A percentile compares a stretch with the other conserved stretches of the same genome.
Evolutionary conservation across 345 rosid species (phyloP).

Genomic region (Bruguiera sexangula): DNA sequence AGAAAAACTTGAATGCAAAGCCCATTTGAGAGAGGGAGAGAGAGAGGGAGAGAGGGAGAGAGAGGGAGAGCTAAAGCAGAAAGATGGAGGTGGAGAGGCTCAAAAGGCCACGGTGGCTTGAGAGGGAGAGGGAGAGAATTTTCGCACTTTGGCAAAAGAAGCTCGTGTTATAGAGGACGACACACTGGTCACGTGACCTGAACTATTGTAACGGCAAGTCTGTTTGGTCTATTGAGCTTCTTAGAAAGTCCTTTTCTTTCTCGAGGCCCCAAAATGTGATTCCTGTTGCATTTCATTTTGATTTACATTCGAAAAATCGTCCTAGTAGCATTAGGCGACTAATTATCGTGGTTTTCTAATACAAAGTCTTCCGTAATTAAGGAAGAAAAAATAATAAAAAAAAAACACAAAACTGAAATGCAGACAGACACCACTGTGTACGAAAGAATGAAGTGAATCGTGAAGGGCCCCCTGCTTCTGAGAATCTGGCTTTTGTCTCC

Average conservation of each 20-base stretch:
- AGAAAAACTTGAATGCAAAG: background rate
- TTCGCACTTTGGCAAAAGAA: background rate
- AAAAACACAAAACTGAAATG: background rate
- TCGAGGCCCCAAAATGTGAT: background rate
- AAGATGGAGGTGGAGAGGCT: slow-evolving; percentile 14
- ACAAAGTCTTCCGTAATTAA: too few relatives aligned
- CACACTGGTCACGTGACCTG: slow-evolving; percentile 55
- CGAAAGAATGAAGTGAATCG: too few relatives aligned
- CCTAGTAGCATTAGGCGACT: too few relatives aligned
- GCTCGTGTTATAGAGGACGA: slow-evolving; percentile 13
- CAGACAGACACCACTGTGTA: background rate
- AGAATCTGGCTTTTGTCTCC: slow-evolving; percentile 25
- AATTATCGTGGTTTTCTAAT: too few relatives aligned
- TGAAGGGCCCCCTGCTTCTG: too few relatives aligned
- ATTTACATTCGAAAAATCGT: too few relatives aligned
- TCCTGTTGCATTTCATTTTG: background rate
- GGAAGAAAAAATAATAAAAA: too few relatives aligned
- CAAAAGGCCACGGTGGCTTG: slow-evolving; percentile 36
- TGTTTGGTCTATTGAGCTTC: background rate
- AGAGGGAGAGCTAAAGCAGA: background rate
- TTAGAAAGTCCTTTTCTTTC: background rate
- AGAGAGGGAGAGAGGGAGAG: slow-evolving; percentile 23
- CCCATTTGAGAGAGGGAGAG: slow-evolving; percentile 12
- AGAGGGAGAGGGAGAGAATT: slow-evolving; percentile 2
- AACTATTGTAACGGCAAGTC: slow-evolving; percentile 33